Evolutionary conservation across 2,329 filamentous ascomycete genomes (phyloP).

Genomic region (Exophiala sp.): DNA sequence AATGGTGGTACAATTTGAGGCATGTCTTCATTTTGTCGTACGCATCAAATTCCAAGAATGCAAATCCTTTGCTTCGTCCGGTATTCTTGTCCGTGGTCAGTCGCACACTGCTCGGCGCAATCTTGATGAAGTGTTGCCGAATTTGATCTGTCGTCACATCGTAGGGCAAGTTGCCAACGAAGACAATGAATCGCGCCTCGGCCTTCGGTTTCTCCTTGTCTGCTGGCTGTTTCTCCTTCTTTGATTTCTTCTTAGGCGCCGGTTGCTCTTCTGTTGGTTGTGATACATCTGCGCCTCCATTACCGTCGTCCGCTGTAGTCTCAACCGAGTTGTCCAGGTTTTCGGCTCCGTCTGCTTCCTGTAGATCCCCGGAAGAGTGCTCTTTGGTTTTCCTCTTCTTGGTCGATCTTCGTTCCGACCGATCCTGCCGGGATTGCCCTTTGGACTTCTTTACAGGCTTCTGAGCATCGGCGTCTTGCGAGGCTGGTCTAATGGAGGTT

Average conservation of each 20-base stretch:
- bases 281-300: not conserved
- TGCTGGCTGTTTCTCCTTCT: slow-evolving; percentile 28
- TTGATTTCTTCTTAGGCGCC: slow-evolving; percentile 34
- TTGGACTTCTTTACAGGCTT: slow-evolving; percentile 8
- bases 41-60: slow-evolving; percentile 83
- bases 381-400: slow-evolving; percentile 22
- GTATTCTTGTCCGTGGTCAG: slow-evolving; percentile 66
- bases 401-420: slow-evolving; percentile 27
- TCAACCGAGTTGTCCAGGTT: not conserved
- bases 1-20: slow-evolving; percentile 86
- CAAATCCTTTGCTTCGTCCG: slow-evolving; percentile 68
- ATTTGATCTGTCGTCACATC: slow-evolving; percentile 69
- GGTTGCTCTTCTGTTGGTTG: slow-evolving; percentile 28
- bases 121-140: slow-evolving; percentile 70
- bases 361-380: not conserved
- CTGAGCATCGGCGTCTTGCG: not conserved
- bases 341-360: not conserved
- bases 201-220: slow-evolving; percentile 28
- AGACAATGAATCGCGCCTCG: slow-evolving; percentile 65
- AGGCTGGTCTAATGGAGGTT: not conserved
- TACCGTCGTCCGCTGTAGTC: not conserved
- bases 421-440: slow-evolving; percentile 23
- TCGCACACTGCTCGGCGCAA: slow-evolving; percentile 68
- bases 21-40: slow-evolving; percentile 92
- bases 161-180: slow-evolving; percentile 88